Base-by-base conservation (phyloP, 116 monocot species). In the Posidonia oceanica region DNA sequence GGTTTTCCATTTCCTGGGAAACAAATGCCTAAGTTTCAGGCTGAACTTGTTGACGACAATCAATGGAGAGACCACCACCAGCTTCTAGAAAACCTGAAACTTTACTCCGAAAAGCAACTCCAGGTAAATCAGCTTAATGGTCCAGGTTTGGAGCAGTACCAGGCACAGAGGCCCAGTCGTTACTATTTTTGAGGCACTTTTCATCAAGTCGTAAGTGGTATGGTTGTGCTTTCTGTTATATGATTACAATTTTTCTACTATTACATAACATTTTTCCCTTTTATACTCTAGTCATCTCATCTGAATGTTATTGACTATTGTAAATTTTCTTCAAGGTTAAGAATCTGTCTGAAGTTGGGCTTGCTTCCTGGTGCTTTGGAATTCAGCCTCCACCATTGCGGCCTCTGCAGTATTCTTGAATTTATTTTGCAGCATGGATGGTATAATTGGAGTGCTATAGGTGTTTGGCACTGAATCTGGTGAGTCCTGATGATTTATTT, bases 1-100 rank as follows among this genome's bases (percentile, higher is more conserved):
- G 78, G 48, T 72, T 99, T 90, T 64, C 84, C 84, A 39, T 86
- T 88, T 72, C 86, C 96, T 66, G 88, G 88, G 29, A 87, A 87
- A 69, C 89, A 91, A 58, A 57, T 83, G 36, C 80, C 85, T 40
- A 54, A 61, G 22, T 39, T 70, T 54, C 80, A 82, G 61, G 53
- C 71, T 6, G 63, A 69, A 54, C 64, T 69, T 18, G 66, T 22
- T 22, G 48, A 79, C 72, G 72, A 77, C 59, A 75, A 75, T 6
- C 52, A 51, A 3, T 80, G 75, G 84, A 58, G 75, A 54, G 90
- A 86, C 75, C 75, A 81, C 75, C 73, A 79, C 54, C 77, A 84
- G 63, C 77, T 86, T 64, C 85, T 85, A 78, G 90, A 85, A 63
- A 74, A 83, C 40, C 36, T 72, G 51, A 87, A 82, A 41, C 74